Percentiles rank a stretch among this genome's conserved stretches.
Evolutionary conservation across 192 early-diverging fungal species (phyloP).

Genomic region (Podila horticola): DNA sequence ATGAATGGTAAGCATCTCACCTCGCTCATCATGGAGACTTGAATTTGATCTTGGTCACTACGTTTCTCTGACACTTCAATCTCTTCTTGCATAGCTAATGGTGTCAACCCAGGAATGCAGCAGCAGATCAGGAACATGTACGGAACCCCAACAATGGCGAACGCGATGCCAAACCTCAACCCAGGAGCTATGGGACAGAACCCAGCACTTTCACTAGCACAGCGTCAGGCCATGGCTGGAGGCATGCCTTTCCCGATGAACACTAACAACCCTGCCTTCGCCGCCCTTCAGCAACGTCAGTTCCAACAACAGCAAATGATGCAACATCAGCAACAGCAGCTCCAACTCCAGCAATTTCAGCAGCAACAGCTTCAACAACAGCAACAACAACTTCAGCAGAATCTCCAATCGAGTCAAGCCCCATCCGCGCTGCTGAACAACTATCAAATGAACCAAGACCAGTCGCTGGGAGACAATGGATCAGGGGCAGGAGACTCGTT

Average conservation of each 20-base stretch:
- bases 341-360: slow-evolving; percentile 29
- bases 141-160: slow-evolving; percentile 44
- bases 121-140: slow-evolving; percentile 51
- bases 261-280: slow-evolving; percentile 27
- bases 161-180: slow-evolving; percentile 43
- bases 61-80: not conserved
- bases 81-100: slow-evolving; percentile 20
- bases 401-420: not conserved
- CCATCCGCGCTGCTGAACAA: slow-evolving; percentile 32
- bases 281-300: slow-evolving; percentile 32
- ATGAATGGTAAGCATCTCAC: slow-evolving; percentile 30
- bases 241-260: slow-evolving; percentile 35
- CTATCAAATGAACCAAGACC: slow-evolving; percentile 33
- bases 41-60: no score
- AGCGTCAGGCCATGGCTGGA: slow-evolving; percentile 30
- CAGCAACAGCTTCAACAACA: slow-evolving; percentile 39
- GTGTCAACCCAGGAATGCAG: slow-evolving; percentile 32
- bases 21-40: no score
- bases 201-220: slow-evolving; percentile 28
- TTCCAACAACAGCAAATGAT: slow-evolving; percentile 21
- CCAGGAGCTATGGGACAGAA: slow-evolving; percentile 29
- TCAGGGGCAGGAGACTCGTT: slow-evolving; percentile 8
- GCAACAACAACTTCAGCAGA: slow-evolving; percentile 36
- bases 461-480: slow-evolving; percentile 6
- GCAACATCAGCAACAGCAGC: slow-evolving; percentile 25